These are phyloP conservation scores for Limnomonas spitsbergensis DNA, from an alignment of 139 green algal genomes.

Conservation along the genomic window DNA sequence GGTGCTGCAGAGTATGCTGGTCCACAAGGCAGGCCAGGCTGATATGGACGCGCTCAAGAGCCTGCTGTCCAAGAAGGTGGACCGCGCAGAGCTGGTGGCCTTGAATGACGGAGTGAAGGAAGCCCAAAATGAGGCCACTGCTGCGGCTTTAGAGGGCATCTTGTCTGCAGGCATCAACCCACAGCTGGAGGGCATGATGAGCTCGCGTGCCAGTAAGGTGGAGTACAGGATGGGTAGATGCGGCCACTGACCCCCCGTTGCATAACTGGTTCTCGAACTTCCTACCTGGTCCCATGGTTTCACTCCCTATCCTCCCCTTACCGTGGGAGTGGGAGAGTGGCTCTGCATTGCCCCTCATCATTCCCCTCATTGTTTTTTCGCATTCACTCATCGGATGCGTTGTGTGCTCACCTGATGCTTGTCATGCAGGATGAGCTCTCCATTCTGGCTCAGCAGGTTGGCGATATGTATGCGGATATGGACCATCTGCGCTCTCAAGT, in stretches of 20 bases:
- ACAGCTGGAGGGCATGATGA: neutral
- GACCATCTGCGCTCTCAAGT: neutral
- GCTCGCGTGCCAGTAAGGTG: neutral
- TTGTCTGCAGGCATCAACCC: neutral
- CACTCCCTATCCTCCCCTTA: no score
- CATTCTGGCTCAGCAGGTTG: slow-evolving; percentile 28
- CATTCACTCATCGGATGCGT: no score
- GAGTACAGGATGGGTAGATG: no score
- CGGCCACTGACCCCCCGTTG: no score
- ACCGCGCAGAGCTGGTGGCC: slow-evolving; percentile 18
- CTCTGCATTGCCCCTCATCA: no score
- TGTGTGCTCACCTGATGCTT: no score
- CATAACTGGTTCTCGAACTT: no score
- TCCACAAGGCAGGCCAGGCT: slow-evolving; percentile 11
- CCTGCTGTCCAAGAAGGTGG: slow-evolving; percentile 14
- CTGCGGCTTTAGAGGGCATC: neutral
- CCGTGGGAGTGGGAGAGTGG: no score
- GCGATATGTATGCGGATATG: slow-evolving; percentile 37
- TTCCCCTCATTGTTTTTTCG: no score
- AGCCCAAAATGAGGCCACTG: slow-evolving; percentile 8
- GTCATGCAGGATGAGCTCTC: slow-evolving; percentile 17
- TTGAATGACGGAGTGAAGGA: slow-evolving; percentile 15
- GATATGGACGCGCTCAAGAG: neutral
- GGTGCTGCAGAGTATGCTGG: slow-evolving; percentile 9
- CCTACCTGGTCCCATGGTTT: no score